Evolutionary conservation across 2,329 filamentous ascomycete genomes (phyloP), one percentile per base, ranked within the genome.

Genomic region (Gaeumannomyces tritici): DNA sequence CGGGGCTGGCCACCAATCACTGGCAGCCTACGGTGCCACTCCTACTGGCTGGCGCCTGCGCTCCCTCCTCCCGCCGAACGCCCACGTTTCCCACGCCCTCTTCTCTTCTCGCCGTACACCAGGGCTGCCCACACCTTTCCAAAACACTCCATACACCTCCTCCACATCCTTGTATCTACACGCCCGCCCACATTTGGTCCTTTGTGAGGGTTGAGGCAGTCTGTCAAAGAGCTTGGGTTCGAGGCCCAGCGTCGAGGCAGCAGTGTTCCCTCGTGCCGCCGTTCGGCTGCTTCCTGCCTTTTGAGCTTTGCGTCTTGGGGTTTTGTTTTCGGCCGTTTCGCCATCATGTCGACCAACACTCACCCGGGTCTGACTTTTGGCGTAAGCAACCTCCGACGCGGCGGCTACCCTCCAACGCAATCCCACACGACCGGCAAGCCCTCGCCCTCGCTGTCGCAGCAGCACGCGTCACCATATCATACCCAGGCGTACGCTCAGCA

Each of bases 391-490:
- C 68, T 83, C 64, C 75, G 82, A 72, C 80, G 82, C 64, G 73
- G 71, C 66, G 73, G 71, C 66, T 82, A 77, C 66, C 75, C 76
- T 69, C 74, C 78, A 62, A 74, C 77, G 47, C 80, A 82, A 68
- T 74, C 79, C 64, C 79, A 77, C 66, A 79, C 80, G 67, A 76
- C 77, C 66, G 83, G 79, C 70, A 84, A 85, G 70, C 79, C 81
- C 65, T 82, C 82, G 31, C 79, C 82, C 54, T 79, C 80, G 27
- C 77, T 77, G 33, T 70, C 81, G 21, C 47, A 35, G 65, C 81
- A 83, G 66, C 77, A 81, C 68, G 79, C 80, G 64, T 79, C 82
- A 64, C 79, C 82, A 2, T 85, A 85, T 69, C 81, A 83, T 70
- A 69, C 77, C 61, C 79, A 81, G 66, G 75, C 78, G 64, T 85